These are phyloP conservation scores for Sugiyamaella chiloensis DNA, from an alignment of 805 yeast species.

Conservation along the genomic window DNA sequence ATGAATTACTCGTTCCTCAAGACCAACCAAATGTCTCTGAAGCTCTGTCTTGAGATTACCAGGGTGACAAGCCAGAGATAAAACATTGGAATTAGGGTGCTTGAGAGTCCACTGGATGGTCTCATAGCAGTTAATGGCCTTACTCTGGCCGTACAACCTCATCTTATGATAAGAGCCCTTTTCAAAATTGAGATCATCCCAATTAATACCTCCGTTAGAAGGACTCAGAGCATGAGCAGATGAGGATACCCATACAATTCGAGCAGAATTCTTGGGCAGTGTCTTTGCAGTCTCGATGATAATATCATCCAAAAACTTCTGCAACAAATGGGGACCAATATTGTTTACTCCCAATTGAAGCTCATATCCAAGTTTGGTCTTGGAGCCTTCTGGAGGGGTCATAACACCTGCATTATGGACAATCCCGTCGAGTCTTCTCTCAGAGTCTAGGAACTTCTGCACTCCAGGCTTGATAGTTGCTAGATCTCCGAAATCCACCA, in stretches of 20 bases:
- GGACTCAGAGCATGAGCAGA: slow-evolving; percentile 32
- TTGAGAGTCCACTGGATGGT: slow-evolving; percentile 36
- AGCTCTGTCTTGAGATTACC: slow-evolving; percentile 39
- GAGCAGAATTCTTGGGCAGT: slow-evolving; percentile 31
- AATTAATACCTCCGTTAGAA: slow-evolving; percentile 33
- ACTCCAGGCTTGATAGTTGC: slow-evolving; percentile 40
- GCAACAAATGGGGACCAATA: slow-evolving; percentile 46
- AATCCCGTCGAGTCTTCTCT: slow-evolving; percentile 35
- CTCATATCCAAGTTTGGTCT: slow-evolving; percentile 46
- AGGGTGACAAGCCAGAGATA: slow-evolving; percentile 40
- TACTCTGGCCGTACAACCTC: slow-evolving; percentile 41
- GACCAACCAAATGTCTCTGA: slow-evolving; percentile 25
- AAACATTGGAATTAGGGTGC: slow-evolving; percentile 34
- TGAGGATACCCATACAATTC: slow-evolving; percentile 48
- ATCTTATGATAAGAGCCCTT: slow-evolving; percentile 10
- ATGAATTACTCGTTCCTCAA: slow-evolving; percentile 4
- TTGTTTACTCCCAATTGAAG: slow-evolving; percentile 46
- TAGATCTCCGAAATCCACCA: slow-evolving; percentile 37
- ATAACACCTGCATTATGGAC: slow-evolving; percentile 47
- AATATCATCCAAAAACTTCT: slow-evolving; percentile 39
- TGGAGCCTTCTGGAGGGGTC: slow-evolving; percentile 37
- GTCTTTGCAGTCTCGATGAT: slow-evolving; percentile 35
- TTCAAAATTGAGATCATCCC: slow-evolving; percentile 34
- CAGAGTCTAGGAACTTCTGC: slow-evolving; percentile 28
- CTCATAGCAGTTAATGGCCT: slow-evolving; percentile 41